Base-by-base conservation (phyloP, 1,284 basidiomycete species). In the Tilletia horrida region DNA sequence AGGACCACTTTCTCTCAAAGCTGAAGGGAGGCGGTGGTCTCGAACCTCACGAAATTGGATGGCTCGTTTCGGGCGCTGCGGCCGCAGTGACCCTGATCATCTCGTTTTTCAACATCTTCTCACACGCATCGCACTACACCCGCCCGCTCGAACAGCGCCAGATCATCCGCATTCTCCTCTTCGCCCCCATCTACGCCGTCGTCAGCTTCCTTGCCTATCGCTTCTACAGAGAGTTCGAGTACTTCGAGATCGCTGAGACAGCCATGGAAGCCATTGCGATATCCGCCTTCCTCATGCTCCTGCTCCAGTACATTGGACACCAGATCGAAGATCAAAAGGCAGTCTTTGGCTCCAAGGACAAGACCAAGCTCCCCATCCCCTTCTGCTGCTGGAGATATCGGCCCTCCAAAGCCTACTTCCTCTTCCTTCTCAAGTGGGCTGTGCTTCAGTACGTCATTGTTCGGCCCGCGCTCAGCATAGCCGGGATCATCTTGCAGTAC, bases 241-340 rank as follows among this genome's bases (percentile, higher is more conserved):
- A 25, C 67, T 67, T 1, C 68, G 71, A 50, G 29, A 16, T 55
- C 27, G 61, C n/a, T 8, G 59, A 78, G 73, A 87, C 84, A 25
- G 47, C 55, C 76, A 76, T 77, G 61, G 80, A 91, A 87, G 89
- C 90, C 11, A 82, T 91, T 64, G 91, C 90, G 1, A 82, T 92
- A n/a, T 71, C 79, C 27, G 80, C 81, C 4, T 83, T 82, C 64
- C 70, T 76, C 65, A 84, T 93, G 35, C 85, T 95, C 3, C 84
- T 93, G 66, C 89, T 94, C 52, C 90, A 93, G 79, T 92, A 88
- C 80, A 90, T 94, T 1, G 90, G 91, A 11, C 84, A 85, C 8
- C 89, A 88, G 0, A 87, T 88, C 1, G 71, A 83, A 0, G 88
- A 83, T 25, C 87, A 89, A 74, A 65, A 65, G 13, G 66, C 57